Conservation (phyloP, 306 rosid genomes). For the Clitoria ternatea region DNA sequence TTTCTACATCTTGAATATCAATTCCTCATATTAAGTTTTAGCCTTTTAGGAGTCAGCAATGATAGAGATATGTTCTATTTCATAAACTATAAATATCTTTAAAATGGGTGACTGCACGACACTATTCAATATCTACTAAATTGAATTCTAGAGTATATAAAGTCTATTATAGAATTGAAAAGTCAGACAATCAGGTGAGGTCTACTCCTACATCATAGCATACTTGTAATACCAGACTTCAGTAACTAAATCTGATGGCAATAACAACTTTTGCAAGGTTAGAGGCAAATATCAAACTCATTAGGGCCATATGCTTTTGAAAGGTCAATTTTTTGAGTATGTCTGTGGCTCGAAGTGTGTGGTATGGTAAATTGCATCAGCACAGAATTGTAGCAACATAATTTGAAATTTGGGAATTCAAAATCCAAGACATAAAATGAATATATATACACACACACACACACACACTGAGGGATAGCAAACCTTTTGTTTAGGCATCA, state of each 20-base stretch:
- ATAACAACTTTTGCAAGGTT: background rate
- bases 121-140: background rate
- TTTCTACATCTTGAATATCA: background rate
- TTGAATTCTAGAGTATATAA: background rate
- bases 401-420: constrained; percentile 1
- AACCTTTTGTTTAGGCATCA: constrained; percentile 44
- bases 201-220: background rate
- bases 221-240: background rate
- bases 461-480: background rate
- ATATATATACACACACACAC: background rate
- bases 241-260: background rate
- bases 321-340: background rate
- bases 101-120: background rate
- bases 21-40: background rate
- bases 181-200: background rate
- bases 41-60: background rate
- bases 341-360: background rate
- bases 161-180: background rate
- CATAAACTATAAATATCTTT: background rate
- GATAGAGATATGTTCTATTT: background rate
- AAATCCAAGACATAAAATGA: background rate
- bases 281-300: background rate
- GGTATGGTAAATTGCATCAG: background rate
- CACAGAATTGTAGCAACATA: background rate
- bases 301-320: background rate